Conservation (phyloP, 2,329 filamentous ascomycete genomes). For the Endothia cerciana region DNA sequence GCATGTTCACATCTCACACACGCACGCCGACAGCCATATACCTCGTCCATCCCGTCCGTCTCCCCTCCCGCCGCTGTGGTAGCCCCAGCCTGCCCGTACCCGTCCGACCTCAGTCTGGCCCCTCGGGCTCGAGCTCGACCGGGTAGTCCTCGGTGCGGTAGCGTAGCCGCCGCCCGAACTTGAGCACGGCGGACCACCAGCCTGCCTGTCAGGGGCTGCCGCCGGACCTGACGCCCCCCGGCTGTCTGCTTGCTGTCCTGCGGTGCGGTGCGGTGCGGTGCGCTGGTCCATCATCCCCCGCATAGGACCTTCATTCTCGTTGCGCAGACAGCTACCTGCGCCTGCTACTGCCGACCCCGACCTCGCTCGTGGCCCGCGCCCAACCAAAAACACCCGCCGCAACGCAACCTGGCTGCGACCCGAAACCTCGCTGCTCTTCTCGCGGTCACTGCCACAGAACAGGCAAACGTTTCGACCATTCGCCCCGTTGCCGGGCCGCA, state of each 20-base stretch:
- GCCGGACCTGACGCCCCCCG: too few species aligned
- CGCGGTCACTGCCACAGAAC: background rate
- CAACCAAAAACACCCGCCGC: constrained; percentile 12
- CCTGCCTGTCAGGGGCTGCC: background rate
- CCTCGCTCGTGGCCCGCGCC: constrained; percentile 8
- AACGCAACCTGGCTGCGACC: constrained; percentile 12
- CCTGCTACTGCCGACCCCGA: background rate
- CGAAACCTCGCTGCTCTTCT: constrained; percentile 17
- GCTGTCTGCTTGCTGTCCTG: background rate
- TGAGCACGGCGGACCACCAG: background rate
- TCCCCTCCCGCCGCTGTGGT: constrained; percentile 4
- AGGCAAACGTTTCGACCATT: background rate
- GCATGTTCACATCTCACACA: background rate
- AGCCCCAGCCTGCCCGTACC: constrained; percentile 6
- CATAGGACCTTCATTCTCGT: background rate
- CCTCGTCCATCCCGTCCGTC: background rate
- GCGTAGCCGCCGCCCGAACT: background rate
- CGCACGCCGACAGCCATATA: background rate
- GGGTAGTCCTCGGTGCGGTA: background rate
- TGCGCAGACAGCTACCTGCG: background rate
- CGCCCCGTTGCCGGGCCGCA: background rate
- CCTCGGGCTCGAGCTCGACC: constrained; percentile 6
- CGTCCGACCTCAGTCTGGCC: constrained; percentile 8
- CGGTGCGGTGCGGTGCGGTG: background rate
- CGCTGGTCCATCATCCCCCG: background rate